A percentile compares a stretch with the other conserved stretches of the same genome.
Evolutionary conservation across 768 basidiomycete species (phyloP).

Genomic region (Suillus hirtellus): DNA sequence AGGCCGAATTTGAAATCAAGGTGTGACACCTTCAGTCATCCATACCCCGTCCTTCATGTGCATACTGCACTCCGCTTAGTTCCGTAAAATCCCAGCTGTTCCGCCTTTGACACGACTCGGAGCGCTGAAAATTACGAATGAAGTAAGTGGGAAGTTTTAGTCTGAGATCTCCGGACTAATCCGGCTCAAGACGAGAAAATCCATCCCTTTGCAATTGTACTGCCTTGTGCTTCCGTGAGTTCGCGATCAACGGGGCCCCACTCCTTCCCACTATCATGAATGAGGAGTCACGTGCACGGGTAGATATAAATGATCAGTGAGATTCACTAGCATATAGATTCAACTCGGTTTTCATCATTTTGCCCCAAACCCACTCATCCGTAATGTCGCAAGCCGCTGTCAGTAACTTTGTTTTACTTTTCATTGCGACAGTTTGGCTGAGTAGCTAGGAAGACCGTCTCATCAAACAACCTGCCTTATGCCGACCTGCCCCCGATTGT

Average conservation of each 20-base stretch:
- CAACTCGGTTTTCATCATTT: conserved; percentile 10
- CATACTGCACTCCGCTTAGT: not conserved
- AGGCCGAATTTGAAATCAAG: not conserved
- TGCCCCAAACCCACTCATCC: not conserved
- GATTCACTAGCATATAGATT: not conserved
- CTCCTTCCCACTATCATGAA: conserved; percentile 2
- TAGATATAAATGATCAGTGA: conserved; percentile 20
- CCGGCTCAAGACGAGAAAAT: conserved; percentile 4
- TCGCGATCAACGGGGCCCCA: conserved; percentile 5
- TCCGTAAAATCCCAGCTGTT: not conserved
- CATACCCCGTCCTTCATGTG: not conserved
- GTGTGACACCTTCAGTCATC: not conserved
- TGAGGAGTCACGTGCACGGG: conserved; percentile 1
- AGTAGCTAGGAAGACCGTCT: conserved; percentile 36
- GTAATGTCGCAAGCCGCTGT: conserved; percentile 42
- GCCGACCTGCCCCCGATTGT: conserved; percentile 54
- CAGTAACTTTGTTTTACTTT: conserved; percentile 19
- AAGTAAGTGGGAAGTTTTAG: not conserved
- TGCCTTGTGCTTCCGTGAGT: conserved; percentile 5
- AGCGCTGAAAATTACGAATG: not conserved
- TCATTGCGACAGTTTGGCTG: not conserved
- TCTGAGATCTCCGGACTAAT: not conserved
- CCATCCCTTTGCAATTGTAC: conserved; percentile 2
- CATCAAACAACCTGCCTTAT: conserved; percentile 45
- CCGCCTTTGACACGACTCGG: not conserved